phyloP scores from a whole-genome alignment of 1,139 yeast genomes.

The Debaryomyces fabryi region DNA sequence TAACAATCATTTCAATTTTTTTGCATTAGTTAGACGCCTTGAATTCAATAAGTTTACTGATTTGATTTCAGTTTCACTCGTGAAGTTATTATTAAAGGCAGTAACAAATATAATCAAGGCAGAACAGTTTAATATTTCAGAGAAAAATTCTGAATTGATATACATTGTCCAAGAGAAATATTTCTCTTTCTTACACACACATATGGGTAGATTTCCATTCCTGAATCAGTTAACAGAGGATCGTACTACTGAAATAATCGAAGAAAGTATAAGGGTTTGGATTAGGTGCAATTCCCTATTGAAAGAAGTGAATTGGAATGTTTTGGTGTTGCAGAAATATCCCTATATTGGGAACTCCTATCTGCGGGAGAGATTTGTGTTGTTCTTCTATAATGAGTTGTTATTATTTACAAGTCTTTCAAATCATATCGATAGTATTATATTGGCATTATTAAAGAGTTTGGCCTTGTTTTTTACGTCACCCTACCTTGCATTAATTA shows the following conservation, averaged over 20 bases:
- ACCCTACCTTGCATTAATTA: conserved; percentile 25
- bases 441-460: conserved; percentile 25
- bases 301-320: conserved; percentile 38
- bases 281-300: conserved; percentile 21
- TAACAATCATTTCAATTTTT: conserved; percentile 9
- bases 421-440: conserved; percentile 27
- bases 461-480: conserved; percentile 32
- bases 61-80: conserved; percentile 13
- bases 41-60: conserved; percentile 14
- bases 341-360: conserved; percentile 44
- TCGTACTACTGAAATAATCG: conserved; percentile 27
- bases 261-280: conserved; percentile 35
- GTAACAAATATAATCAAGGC: background rate
- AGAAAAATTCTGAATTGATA: background rate
- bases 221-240: conserved; percentile 28
- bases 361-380: conserved; percentile 39
- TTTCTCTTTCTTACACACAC: conserved; percentile 22
- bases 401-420: conserved; percentile 24
- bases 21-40: conserved; percentile 9
- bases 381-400: conserved; percentile 34
- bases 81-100: background rate
- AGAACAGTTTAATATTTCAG: background rate
- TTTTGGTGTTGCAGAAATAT: conserved; percentile 38
- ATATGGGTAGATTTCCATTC: conserved; percentile 43
- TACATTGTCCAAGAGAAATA: conserved; percentile 11